Base-by-base conservation (phyloP, 2,329 filamentous ascomycete genomes). In the Colletotrichum zoysiae region DNA sequence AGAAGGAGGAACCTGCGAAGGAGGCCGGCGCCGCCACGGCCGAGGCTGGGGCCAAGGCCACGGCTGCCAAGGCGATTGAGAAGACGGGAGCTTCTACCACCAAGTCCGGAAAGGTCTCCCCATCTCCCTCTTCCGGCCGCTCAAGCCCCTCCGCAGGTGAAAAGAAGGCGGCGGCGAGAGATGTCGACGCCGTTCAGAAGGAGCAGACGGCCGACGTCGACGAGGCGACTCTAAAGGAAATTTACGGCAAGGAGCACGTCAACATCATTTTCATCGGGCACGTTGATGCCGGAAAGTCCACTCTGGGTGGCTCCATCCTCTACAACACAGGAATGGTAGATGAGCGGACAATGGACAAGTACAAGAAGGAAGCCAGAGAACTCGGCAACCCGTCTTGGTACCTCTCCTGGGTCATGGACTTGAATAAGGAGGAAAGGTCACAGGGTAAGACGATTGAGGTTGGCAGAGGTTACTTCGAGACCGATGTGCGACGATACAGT, bases 381-480 rank as follows among this genome's bases (percentile, higher is more conserved):
- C 88, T 96, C 75, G 96, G 96, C 65, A 93, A 95, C 85, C 96
- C 98, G 85, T 97, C 95, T 4, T 99, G 96, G 96, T 99, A 98
- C 82, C 88, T 99, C 30, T 99, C 96, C 55, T 99, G 97, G 96
- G 97, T 95, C 73, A 89, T 99, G 77, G 96, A 99, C 88, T 82
- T 98, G 82, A 99, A 95, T 76, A 97, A 95, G 83, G 97, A 99
- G 82, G 96, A 99, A 82, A 90, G 97, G 79, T 87, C 93, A 64
- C 97, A 98, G 88, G 96, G 96, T 76, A 99, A 98, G 87, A 99
- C 96, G 7, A 95, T 99, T 75, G 96, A 99, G 83, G 95, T 98
- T 75, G 96, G 96, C 35, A 91, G 95, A 79, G 96, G 94, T 16
- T 98, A 94, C 83, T 98, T 99, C 83, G 96, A 98, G 86, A 97